phyloP scores from a whole-genome alignment of 805 yeast species.

The Yarrowia osloensis region DNA sequence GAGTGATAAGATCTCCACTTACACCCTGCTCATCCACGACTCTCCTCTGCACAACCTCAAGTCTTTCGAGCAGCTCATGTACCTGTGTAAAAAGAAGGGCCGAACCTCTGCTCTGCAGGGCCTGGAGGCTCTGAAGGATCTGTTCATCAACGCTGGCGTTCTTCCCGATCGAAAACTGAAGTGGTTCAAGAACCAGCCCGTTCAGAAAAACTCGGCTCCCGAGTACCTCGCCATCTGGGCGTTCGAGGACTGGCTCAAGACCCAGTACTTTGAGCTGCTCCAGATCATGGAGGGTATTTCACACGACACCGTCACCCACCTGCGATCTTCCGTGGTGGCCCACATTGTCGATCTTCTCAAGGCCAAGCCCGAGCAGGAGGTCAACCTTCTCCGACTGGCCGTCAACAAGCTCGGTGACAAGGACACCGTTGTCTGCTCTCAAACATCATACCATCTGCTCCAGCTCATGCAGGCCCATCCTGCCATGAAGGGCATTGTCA shows the following conservation, averaged over 20 bases:
- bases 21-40: conserved; percentile 89
- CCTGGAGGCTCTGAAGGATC: conserved; percentile 84
- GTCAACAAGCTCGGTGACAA: conserved; percentile 93
- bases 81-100: conserved; percentile 85
- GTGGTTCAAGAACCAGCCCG: conserved; percentile 75
- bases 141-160: conserved; percentile 71
- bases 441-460: conserved; percentile 77
- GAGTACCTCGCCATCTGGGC: conserved; percentile 70
- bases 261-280: conserved; percentile 70
- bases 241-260: conserved; percentile 88
- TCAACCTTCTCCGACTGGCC: conserved; percentile 80
- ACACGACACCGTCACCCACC: conserved; percentile 91
- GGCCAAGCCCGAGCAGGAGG: conserved; percentile 95
- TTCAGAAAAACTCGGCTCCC: conserved; percentile 50
- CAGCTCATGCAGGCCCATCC: conserved; percentile 90
- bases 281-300: conserved; percentile 73
- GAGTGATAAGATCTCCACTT: conserved; percentile 91
- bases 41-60: conserved; percentile 88
- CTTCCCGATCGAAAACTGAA: conserved; percentile 79
- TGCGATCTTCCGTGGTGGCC: conserved; percentile 71
- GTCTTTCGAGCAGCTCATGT: conserved; percentile 74
- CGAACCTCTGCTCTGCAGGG: conserved; percentile 92
- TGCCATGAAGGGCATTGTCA: conserved; percentile 83
- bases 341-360: conserved; percentile 79
- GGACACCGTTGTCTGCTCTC: conserved; percentile 87